These are phyloP conservation scores for Euphrasia arctica DNA, from an alignment of 305 asterid genomes.

Conservation along the genomic window DNA sequence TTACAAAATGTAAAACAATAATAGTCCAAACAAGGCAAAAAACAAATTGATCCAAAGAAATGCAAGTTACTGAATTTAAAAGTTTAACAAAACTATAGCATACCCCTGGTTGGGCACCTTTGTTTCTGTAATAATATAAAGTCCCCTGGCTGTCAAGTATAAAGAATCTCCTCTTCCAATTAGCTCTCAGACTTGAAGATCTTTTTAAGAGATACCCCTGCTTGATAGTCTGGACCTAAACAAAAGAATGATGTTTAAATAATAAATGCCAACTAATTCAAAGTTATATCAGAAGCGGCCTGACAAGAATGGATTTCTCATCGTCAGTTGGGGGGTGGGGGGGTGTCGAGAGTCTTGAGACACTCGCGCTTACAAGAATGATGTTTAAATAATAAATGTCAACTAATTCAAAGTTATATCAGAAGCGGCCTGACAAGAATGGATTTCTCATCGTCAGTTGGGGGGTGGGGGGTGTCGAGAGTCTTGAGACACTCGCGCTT, in stretches of 20 bases:
- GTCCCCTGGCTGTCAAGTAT: conserved; percentile 88
- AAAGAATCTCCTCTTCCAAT: conserved; percentile 97
- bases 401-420: conserved; percentile 13
- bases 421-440: no score
- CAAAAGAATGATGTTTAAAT: conserved; percentile 25
- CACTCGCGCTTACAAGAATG: conserved; percentile 9
- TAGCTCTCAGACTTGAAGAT: conserved; percentile 92
- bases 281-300: neutral
- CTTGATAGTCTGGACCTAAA: conserved; percentile 80
- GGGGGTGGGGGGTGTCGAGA: no score
- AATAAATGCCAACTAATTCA: conserved; percentile 18
- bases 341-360: no score
- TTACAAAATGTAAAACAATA: conserved; percentile 13
- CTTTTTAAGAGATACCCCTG: conserved; percentile 94
- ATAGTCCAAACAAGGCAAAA: conserved; percentile 14
- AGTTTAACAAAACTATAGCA: conserved; percentile 29
- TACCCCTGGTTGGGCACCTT: conserved; percentile 65
- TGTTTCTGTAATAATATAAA: conserved; percentile 79
- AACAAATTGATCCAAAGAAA: conserved; percentile 15
- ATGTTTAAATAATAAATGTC: conserved; percentile 19
- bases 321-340: no score
- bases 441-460: no score
- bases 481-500: no score
- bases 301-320: no score
- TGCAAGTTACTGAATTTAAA: conserved; percentile 28